These are phyloP conservation scores for Aspergillus sparsus DNA, from an alignment of 495 filamentous ascomycete species.

Conservation along the genomic window DNA sequence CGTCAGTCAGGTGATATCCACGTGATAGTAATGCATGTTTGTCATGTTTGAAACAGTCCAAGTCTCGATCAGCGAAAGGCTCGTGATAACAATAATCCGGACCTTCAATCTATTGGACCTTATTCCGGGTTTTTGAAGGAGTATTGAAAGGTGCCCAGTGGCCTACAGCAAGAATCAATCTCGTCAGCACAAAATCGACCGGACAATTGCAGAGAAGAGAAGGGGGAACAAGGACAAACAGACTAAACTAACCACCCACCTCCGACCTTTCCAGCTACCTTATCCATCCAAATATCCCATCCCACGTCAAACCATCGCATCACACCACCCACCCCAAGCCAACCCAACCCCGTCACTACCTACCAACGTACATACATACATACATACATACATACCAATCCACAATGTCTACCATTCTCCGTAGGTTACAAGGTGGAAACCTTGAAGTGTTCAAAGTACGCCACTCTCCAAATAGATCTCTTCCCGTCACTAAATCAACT, in stretches of 20 bases:
- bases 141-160: constrained; percentile 7
- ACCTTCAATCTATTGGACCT: constrained; percentile 2
- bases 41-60: constrained; percentile 3
- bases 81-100: constrained; percentile 22
- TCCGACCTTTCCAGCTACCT: neutral
- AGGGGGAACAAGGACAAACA: constrained; percentile 1
- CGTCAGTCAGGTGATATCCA: constrained; percentile 6
- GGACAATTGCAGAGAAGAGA: neutral
- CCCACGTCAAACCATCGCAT: neutral
- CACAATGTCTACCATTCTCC: constrained; percentile 44
- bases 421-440: constrained; percentile 71
- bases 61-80: constrained; percentile 15
- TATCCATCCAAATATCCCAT: neutral
- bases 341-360: neutral
- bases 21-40: constrained; percentile 29
- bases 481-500: neutral
- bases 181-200: too few relatives aligned
- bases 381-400: neutral
- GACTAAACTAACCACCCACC: neutral
- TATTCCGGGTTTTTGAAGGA: constrained; percentile 23
- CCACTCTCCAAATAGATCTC: neutral
- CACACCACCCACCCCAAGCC: neutral
- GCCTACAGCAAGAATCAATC: neutral
- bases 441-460: constrained; percentile 94
- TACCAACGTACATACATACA: constrained; percentile 7